Evolutionary conservation across 2,329 filamentous ascomycete genomes (phyloP), one percentile per base, ranked within the genome.

Genomic region (Thermomyces lanuginosus): DNA sequence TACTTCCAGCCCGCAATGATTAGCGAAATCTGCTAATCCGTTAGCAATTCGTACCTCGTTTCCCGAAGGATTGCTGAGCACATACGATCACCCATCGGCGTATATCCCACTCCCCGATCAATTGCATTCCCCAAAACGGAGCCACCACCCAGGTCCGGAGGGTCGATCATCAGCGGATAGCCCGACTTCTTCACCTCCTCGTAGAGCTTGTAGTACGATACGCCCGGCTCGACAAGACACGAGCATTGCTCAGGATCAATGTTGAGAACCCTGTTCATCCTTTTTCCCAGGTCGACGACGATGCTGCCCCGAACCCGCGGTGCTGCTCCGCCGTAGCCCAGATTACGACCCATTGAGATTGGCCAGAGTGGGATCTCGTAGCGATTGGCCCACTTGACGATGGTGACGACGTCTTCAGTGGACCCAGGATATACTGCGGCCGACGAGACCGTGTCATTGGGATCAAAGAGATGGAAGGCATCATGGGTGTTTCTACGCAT

Each of bases 61-160:
- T 24, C 13, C 10, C 9, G 21, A 16, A 4, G n/a, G 10, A 16
- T 15, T n/a, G n/a, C 15, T 15, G 13, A 6, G 10, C 17, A 20
- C 24, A 13, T 12, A 26, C 24, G 24, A 12, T 26, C 24, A n/a
- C 24, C 24, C 24, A 26, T 26, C 9, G 60, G 22, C 58, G 51
- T 40, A 46, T 50, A 46, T 41, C 57, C 49, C 17, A 59, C 48
- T 4, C 59, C 58, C 21, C 59, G 48, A 28, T 62, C 59, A n/a
- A 62, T 43, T 4, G 59, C 49, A 37, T 66, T 66, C 2, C 63
- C 63, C 12, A 66, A 39, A 4, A 66, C 51, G 16, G 51, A 56
- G 1, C 61, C 62, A 45, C 62, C 63, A 14, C 61, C 62, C 6
- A 66, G 46, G 13, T 60, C 61, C 1, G 63, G 58, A 9, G 53